Conservation (phyloP, 768 basidiomycete species). For the Crepidotus variabilis region DNA sequence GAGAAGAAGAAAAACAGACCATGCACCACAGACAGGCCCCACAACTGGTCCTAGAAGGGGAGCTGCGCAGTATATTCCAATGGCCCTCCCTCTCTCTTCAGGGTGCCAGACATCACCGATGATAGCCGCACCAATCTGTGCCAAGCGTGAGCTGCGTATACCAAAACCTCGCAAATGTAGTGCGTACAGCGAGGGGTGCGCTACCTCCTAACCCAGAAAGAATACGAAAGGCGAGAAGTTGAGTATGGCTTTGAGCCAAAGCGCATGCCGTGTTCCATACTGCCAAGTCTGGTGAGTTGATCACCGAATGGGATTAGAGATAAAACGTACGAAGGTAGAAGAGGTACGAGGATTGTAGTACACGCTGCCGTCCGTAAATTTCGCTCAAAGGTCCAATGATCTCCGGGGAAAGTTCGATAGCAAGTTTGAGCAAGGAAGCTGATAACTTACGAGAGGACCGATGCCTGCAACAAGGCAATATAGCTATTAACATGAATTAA, state of each 20-base stretch:
- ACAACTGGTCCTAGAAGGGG: constrained; percentile 64
- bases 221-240: constrained; percentile 69
- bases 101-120: constrained; percentile 56
- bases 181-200: constrained; percentile 46
- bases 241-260: constrained; percentile 52
- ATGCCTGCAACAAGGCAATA: constrained; percentile 32
- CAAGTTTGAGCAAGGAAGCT: neutral
- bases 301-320: neutral
- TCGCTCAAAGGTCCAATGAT: constrained; percentile 67
- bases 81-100: constrained; percentile 61
- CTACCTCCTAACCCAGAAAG: constrained; percentile 70
- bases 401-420: constrained; percentile 17
- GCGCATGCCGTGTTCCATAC: constrained; percentile 68
- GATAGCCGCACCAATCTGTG: constrained; percentile 58
- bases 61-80: constrained; percentile 63
- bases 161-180: neutral
- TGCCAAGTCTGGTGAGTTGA: constrained; percentile 10
- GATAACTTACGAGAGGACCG: constrained; percentile 39
- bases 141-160: neutral
- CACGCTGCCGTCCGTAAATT: constrained; percentile 60
- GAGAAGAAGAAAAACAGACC: constrained; percentile 26
- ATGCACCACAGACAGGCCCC: constrained; percentile 61
- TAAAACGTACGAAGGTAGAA: constrained; percentile 53
- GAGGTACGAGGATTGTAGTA: constrained; percentile 61
- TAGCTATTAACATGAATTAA: neutral